Percentiles rank a stretch among this genome's conserved stretches.
These are phyloP conservation scores for Helotiales sp. DNA, from an alignment of 2,329 filamentous ascomycete genomes.

Conservation along the genomic window DNA sequence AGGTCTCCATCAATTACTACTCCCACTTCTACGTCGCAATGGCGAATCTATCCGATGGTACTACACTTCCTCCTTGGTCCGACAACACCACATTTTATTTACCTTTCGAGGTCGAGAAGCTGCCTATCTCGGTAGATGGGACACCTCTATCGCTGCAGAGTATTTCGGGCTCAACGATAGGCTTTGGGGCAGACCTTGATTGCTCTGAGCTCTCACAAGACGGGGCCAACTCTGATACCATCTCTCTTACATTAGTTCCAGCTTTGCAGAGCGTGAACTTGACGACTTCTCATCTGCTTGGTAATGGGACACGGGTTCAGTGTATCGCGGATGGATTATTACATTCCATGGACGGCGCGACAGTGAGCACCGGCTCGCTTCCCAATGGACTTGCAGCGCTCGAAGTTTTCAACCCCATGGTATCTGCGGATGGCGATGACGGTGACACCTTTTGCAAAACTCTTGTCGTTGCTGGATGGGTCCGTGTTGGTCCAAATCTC, in stretches of 20 bases:
- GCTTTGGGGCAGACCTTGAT: constrained; percentile 36
- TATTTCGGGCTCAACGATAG: constrained; percentile 28
- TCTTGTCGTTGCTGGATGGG: constrained; percentile 20
- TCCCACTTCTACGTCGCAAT: constrained; percentile 44
- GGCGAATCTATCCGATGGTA: constrained; percentile 46
- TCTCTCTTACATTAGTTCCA: background rate
- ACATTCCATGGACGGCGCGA: background rate
- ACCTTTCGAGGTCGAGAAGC: constrained; percentile 37
- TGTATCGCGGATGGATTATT: background rate
- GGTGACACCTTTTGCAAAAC: constrained; percentile 16
- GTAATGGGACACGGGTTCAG: background rate
- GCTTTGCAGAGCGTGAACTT: background rate
- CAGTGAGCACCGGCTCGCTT: background rate
- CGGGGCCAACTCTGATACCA: too few relatives aligned
- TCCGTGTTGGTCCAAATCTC: constrained; percentile 1
- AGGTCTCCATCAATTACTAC: constrained; percentile 26
- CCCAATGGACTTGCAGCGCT: background rate
- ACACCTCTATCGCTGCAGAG: constrained; percentile 17
- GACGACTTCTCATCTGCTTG: background rate
- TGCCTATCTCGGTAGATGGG: background rate
- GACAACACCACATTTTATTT: constrained; percentile 47
- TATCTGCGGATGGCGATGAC: background rate
- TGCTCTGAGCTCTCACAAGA: constrained; percentile 39
- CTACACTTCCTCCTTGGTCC: constrained; percentile 50
- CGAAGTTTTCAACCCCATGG: constrained; percentile 14